A percentile compares a stretch with the other conserved stretches of the same genome.
Conservation (phyloP, 1,139 yeast genomes). For the Zygotorulaspora mrakii region DNA sequence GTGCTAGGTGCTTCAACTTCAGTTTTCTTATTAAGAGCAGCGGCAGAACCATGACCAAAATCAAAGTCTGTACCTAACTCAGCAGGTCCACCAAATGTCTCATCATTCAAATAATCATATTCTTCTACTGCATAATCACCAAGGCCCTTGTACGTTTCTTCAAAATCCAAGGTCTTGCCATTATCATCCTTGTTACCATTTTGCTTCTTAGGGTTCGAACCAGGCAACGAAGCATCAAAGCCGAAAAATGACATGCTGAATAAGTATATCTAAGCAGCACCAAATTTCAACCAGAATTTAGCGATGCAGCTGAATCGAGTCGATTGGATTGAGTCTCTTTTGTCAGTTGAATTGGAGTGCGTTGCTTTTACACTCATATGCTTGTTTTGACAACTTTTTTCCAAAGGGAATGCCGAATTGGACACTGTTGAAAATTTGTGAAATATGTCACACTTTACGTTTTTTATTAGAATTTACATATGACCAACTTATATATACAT, state of each 20-base stretch:
- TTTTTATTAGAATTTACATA: constrained; percentile 1
- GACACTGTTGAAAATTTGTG: constrained; percentile 3
- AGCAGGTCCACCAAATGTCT: constrained; percentile 72
- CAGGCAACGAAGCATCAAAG: constrained; percentile 28
- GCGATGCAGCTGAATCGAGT: too few relatives aligned
- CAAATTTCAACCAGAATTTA: too few relatives aligned
- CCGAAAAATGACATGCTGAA: constrained; percentile 36
- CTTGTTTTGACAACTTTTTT: not conserved
- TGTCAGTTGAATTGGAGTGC: too few relatives aligned
- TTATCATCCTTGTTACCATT: constrained; percentile 14
- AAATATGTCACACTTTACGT: not conserved
- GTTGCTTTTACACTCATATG: too few relatives aligned
- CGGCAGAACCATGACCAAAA: constrained; percentile 49
- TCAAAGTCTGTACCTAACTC: constrained; percentile 69
- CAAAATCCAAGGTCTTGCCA: constrained; percentile 54
- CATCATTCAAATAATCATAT: constrained; percentile 80
- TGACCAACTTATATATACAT: constrained; percentile 1
- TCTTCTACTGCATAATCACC: constrained; percentile 66
- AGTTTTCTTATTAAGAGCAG: constrained; percentile 34
- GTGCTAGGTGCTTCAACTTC: constrained; percentile 21
- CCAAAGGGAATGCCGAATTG: not conserved
- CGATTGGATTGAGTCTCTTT: too few relatives aligned
- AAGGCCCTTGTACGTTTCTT: constrained; percentile 78
- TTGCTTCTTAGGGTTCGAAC: constrained; percentile 11
- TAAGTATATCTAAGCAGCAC: not conserved